Conservation (phyloP, 441 rosid genomes). For the Erodium trifolium region DNA sequence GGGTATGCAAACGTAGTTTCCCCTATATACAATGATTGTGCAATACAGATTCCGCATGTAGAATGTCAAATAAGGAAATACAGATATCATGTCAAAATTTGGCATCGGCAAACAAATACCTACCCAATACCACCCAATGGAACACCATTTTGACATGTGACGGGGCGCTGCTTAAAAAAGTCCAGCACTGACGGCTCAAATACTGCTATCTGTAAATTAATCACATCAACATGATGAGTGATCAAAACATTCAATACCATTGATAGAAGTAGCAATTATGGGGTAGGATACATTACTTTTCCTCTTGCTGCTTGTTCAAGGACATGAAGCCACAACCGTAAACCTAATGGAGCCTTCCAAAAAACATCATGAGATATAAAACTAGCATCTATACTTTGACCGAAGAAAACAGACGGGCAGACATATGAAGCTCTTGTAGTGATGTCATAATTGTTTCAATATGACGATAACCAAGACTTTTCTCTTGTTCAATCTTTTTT, state of each 20-base stretch:
- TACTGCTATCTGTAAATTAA: constrained; percentile 44
- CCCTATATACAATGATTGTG: not conserved
- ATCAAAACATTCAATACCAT: not conserved
- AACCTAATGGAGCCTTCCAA: constrained; percentile 52
- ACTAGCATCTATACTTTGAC: not conserved
- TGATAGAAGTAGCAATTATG: constrained; percentile 2
- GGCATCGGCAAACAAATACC: constrained; percentile 14
- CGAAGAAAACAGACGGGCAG: not conserved
- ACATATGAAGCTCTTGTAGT: not conserved
- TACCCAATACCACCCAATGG: constrained; percentile 95
- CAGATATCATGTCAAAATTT: not conserved
- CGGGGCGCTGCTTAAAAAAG: constrained; percentile 41
- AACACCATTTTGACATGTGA: constrained; percentile 64
- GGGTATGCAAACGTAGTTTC: no score
- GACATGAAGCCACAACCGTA: constrained; percentile 49
- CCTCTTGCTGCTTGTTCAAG: constrained; percentile 60
- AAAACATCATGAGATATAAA: not conserved
- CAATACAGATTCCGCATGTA: not conserved
- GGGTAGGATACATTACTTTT: constrained; percentile 38
- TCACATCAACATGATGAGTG: not conserved
- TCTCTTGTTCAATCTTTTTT: not conserved
- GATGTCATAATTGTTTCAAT: not conserved
- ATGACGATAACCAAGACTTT: not conserved
- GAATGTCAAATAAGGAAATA: constrained; percentile 5
- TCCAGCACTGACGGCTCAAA: constrained; percentile 28